Evolutionary conservation across 805 yeast genomes (phyloP), one percentile per base, ranked within the genome.

Genomic region (Lipomyces kockii): DNA sequence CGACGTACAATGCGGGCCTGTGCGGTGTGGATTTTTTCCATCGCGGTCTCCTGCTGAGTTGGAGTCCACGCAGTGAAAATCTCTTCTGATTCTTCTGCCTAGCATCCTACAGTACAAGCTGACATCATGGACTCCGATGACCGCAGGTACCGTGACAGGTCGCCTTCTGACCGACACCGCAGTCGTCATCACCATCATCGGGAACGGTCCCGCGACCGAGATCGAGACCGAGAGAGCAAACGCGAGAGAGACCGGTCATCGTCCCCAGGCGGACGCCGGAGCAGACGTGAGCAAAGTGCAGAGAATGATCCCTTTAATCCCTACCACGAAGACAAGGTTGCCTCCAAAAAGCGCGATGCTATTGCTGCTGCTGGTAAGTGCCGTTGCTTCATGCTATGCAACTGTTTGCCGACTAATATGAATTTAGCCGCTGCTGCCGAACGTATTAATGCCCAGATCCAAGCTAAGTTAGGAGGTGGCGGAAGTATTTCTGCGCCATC

Each of bases 401-500:
- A 76, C 75, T 12, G 5, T 17, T 6, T 17, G 20, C 22, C 3
- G 49, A n/a, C 20, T 43, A 17, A 43, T n/a, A 43, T n/a, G 49
- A n/a, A 46, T 54, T 20, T 29, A 14, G 76, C 76, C 12, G 78
- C 78, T 3, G 75, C 77, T 3, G 80, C 80, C 2, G 80, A 78
- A 32, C 69, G 72, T 54, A 75, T 77, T 37, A 76, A 76, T 61
- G 78, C 80, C 29, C 76, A 74, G 56, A 62, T 77, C 6, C 59
- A 67, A 53, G 57, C 71, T 14, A 69, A 66, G 52, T 22, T 55
- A 11, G 57, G 62, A 17, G 39, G 32, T 20, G 55, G 49, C 57
- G 58, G 52, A n/a, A 14, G 64, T 27, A 32, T 22, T 25, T 51
- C 68, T 12, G 20, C 39, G 5, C 27, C 66, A 4, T 43, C 43